These are phyloP conservation scores for Suillus placidus DNA, from an alignment of 768 basidiomycete species.

Conservation along the genomic window DNA sequence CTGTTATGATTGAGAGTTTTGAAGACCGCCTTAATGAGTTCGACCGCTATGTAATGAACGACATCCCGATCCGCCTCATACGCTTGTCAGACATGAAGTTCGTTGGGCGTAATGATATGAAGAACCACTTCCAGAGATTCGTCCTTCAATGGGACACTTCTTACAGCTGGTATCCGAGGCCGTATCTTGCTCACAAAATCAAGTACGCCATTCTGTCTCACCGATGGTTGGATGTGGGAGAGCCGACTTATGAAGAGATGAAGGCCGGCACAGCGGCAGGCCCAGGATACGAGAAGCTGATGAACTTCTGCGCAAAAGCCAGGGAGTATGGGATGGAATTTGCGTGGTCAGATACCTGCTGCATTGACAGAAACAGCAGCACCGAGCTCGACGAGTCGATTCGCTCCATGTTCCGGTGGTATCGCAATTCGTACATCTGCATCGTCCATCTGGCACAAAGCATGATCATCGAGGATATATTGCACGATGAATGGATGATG, in stretches of 20 bases:
- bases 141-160: background rate
- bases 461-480: background rate
- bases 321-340: conserved; percentile 18
- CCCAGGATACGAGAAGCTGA: conserved; percentile 17
- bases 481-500: no score
- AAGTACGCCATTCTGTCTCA: conserved; percentile 23
- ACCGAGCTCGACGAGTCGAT: no score
- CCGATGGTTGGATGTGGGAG: conserved; percentile 20
- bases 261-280: conserved; percentile 1
- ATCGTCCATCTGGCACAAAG: no score
- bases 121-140: background rate
- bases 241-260: conserved; percentile 19
- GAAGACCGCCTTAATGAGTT: background rate
- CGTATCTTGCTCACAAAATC: conserved; percentile 4
- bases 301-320: conserved; percentile 19
- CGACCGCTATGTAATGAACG: conserved; percentile 19
- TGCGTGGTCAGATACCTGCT: conserved; percentile 28
- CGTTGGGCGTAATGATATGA: conserved; percentile 13
- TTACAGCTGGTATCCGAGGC: no score
- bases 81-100: conserved; percentile 19
- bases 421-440: no score
- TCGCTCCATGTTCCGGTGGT: no score
- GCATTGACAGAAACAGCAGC: no score
- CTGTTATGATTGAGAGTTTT: no score
- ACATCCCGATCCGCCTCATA: conserved; percentile 20